Evolutionary conservation across 257 asterid species (phyloP).

Genomic region (Euphrasia confusa): DNA sequence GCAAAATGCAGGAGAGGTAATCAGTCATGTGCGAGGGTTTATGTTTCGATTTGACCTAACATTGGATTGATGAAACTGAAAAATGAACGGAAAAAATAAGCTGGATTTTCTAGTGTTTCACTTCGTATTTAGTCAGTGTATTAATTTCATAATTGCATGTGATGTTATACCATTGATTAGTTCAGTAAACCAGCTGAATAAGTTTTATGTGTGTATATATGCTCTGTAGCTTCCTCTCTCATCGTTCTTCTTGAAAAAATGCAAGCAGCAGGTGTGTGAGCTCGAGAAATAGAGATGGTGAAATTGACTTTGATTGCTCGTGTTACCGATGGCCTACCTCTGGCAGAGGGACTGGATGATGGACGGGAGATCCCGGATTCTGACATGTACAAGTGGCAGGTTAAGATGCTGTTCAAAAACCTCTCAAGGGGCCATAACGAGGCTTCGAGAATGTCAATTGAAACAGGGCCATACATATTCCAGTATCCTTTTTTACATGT

Average conservation of each 20-base stretch:
- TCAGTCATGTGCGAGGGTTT: conserved; percentile 25
- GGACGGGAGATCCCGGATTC: conserved; percentile 81
- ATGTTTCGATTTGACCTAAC: not conserved
- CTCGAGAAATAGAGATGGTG: conserved; percentile 58
- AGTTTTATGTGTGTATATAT: too few species aligned
- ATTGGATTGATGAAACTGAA: conserved; percentile 17
- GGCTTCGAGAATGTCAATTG: conserved; percentile 92
- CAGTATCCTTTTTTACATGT: conserved; percentile 65
- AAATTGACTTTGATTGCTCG: conserved; percentile 94
- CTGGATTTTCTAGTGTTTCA: not conserved
- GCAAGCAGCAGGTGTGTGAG: conserved; percentile 28
- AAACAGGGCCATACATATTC: conserved; percentile 82
- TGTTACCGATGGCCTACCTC: conserved; percentile 91
- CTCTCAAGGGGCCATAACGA: conserved; percentile 81
- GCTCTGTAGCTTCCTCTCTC: too few species aligned
- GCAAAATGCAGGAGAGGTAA: conserved; percentile 17
- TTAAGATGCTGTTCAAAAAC: conserved; percentile 73
- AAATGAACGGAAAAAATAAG: conserved; percentile 1
- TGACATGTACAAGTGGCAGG: conserved; percentile 86
- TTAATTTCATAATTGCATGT: too few species aligned
- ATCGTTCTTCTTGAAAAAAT: too few species aligned
- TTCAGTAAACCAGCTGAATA: too few species aligned
- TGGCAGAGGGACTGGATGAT: conserved; percentile 94
- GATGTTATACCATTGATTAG: too few species aligned
- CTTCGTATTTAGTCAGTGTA: too few species aligned